phyloP scores from a whole-genome alignment of 768 basidiomycete species.

The Obba rivulosa region DNA sequence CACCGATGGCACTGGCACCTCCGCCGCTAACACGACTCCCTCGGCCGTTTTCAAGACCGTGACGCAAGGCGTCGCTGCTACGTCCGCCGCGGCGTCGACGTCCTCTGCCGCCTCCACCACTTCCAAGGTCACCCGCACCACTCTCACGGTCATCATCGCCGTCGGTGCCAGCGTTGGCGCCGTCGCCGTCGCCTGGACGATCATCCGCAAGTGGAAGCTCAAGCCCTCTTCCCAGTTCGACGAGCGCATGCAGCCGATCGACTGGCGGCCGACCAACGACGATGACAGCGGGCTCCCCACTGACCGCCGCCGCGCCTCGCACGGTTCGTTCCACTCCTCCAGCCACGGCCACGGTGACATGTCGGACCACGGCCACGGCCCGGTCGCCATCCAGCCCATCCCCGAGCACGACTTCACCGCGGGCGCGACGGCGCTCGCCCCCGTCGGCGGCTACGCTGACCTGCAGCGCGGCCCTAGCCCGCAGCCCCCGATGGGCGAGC shows the following conservation, averaged over 20 bases:
- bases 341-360: slow-evolving; percentile 28
- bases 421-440: slow-evolving; percentile 48
- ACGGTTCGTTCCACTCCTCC: slow-evolving; percentile 58
- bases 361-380: slow-evolving; percentile 28
- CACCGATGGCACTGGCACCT: background rate
- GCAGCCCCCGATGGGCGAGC: slow-evolving; percentile 58
- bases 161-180: slow-evolving; percentile 66
- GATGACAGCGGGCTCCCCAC: slow-evolving; percentile 42
- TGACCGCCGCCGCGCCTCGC: slow-evolving; percentile 50
- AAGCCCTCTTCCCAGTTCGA: slow-evolving; percentile 76
- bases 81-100: slow-evolving; percentile 24
- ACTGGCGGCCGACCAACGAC: slow-evolving; percentile 70
- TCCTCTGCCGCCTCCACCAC: slow-evolving; percentile 10
- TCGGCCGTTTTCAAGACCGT: slow-evolving; percentile 3
- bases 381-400: slow-evolving; percentile 35
- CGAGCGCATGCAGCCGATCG: slow-evolving; percentile 80
- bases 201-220: slow-evolving; percentile 92
- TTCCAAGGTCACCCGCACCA: slow-evolving; percentile 38
- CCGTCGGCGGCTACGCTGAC: slow-evolving; percentile 80
- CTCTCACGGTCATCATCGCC: slow-evolving; percentile 60
- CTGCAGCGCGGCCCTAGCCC: slow-evolving; percentile 71
- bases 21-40: slow-evolving; percentile 2
- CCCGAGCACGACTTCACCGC: slow-evolving; percentile 79
- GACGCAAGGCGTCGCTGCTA: slow-evolving; percentile 2
- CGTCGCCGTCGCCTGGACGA: slow-evolving; percentile 74